phyloP scores from a whole-genome alignment of 495 filamentous ascomycete genomes.

The Geopyxis carbonaria region DNA sequence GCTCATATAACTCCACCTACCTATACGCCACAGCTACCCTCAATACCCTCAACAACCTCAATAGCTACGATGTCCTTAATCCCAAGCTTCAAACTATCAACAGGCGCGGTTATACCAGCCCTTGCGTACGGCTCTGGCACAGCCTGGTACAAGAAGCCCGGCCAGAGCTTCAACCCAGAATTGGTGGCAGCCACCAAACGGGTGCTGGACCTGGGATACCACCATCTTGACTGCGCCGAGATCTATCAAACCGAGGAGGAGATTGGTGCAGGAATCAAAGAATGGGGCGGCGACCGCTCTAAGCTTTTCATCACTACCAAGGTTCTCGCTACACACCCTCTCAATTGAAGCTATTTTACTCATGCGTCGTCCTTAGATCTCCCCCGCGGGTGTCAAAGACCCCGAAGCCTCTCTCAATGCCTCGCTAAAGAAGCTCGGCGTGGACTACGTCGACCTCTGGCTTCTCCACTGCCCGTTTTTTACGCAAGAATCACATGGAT shows the following conservation, averaged over 20 bases:
- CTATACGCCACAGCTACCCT: no score
- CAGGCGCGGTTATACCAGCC: constrained; percentile 39
- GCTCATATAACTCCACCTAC: no score
- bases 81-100: constrained; percentile 4
- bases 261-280: constrained; percentile 29
- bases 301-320: constrained; percentile 30
- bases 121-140: constrained; percentile 41
- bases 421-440: constrained; percentile 42
- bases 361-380: constrained; percentile 24
- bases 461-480: constrained; percentile 9
- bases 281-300: constrained; percentile 25
- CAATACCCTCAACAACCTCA: no score
- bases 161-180: constrained; percentile 2
- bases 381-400: constrained; percentile 22
- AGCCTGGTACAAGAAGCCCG: constrained; percentile 5
- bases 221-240: constrained; percentile 29
- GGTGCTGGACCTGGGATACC: constrained; percentile 27
- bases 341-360: constrained; percentile 1
- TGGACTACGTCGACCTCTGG: constrained; percentile 54
- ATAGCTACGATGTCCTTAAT: no score
- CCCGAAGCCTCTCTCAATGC: constrained; percentile 37
- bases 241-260: constrained; percentile 30
- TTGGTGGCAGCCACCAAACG: constrained; percentile 23
- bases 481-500: constrained; percentile 13
- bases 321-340: constrained; percentile 29